Conservation (phyloP, 2,329 filamentous ascomycete genomes). For the Trichoderma cornu-damae region DNA sequence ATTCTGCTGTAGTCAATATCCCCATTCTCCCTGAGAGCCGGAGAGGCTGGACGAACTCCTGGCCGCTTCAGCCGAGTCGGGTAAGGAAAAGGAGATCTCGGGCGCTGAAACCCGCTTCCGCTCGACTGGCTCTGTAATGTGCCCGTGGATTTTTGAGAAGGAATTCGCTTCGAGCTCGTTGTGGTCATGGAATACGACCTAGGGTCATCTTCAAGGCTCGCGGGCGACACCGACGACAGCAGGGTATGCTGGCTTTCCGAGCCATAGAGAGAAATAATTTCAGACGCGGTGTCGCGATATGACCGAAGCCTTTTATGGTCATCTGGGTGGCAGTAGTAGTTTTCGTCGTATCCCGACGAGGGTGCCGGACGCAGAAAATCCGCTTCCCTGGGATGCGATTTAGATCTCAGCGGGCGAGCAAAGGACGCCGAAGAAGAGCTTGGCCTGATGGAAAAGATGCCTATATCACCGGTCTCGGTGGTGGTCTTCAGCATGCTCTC, state of each 20-base stretch:
- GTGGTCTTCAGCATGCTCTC: constrained; percentile 62
- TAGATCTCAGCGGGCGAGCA: constrained; percentile 28
- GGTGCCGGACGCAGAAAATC: constrained; percentile 26
- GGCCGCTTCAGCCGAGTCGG: constrained; percentile 53
- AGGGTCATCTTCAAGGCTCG: constrained; percentile 41
- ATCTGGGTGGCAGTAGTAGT: constrained; percentile 32
- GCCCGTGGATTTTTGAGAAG: constrained; percentile 44
- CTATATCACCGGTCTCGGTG: constrained; percentile 62
- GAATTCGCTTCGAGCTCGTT: constrained; percentile 43
- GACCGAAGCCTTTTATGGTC: constrained; percentile 44
- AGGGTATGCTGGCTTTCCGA: constrained; percentile 45
- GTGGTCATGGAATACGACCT: constrained; percentile 54
- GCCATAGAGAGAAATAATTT: constrained; percentile 52
- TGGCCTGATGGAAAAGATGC: constrained; percentile 50
- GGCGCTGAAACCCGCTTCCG: constrained; percentile 42
- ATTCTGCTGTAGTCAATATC: constrained; percentile 46
- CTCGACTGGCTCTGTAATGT: constrained; percentile 46
- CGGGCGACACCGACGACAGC: constrained; percentile 39
- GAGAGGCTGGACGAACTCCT: constrained; percentile 46
- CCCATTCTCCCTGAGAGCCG: constrained; percentile 45
- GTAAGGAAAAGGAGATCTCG: constrained; percentile 55
- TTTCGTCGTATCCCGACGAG: constrained; percentile 31
- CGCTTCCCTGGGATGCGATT: constrained; percentile 30
- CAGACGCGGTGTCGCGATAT: constrained; percentile 48
- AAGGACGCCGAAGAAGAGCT: constrained; percentile 28